Conservation (phyloP, 495 filamentous ascomycete species). For the Neurospora sp. region DNA sequence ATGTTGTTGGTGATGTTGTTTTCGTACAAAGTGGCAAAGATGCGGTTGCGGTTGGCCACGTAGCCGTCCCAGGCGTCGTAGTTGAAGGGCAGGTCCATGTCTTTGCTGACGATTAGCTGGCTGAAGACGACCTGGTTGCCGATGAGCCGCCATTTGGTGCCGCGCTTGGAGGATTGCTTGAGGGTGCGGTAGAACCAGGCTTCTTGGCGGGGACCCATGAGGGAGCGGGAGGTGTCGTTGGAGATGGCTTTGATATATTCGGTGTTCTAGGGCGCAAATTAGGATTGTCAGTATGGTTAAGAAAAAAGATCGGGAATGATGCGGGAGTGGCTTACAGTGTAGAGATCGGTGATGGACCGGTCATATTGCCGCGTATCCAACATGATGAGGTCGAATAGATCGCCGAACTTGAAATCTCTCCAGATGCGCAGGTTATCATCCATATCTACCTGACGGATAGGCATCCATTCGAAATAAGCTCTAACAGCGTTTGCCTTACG, state of each 20-base stretch:
- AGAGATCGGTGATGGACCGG: constrained; percentile 42
- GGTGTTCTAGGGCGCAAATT: constrained; percentile 32
- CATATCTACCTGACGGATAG: constrained; percentile 52
- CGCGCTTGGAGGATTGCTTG: constrained; percentile 38
- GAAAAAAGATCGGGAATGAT: not conserved
- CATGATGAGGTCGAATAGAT: constrained; percentile 57
- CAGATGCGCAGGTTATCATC: constrained; percentile 63
- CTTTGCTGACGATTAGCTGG: constrained; percentile 38
- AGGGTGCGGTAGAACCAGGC: constrained; percentile 58
- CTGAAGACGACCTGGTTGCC: constrained; percentile 59
- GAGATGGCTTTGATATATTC: constrained; percentile 47
- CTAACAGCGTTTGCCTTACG: constrained; percentile 50
- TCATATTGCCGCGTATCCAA: constrained; percentile 61
- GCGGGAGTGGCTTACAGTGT: constrained; percentile 7
- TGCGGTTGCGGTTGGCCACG: constrained; percentile 52
- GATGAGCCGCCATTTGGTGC: constrained; percentile 53
- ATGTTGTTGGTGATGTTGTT: constrained; percentile 57
- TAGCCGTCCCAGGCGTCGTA: constrained; percentile 60
- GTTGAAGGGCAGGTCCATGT: constrained; percentile 36
- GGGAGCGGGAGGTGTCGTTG: constrained; percentile 46
- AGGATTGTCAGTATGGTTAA: not conserved
- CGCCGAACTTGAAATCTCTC: constrained; percentile 55
- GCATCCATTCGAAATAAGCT: constrained; percentile 66
- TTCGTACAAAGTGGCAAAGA: constrained; percentile 46
- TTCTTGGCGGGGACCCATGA: constrained; percentile 59